phyloP scores from a whole-genome alignment of 768 basidiomycete genomes.

The Rhodotorula kratochvilovae region DNA sequence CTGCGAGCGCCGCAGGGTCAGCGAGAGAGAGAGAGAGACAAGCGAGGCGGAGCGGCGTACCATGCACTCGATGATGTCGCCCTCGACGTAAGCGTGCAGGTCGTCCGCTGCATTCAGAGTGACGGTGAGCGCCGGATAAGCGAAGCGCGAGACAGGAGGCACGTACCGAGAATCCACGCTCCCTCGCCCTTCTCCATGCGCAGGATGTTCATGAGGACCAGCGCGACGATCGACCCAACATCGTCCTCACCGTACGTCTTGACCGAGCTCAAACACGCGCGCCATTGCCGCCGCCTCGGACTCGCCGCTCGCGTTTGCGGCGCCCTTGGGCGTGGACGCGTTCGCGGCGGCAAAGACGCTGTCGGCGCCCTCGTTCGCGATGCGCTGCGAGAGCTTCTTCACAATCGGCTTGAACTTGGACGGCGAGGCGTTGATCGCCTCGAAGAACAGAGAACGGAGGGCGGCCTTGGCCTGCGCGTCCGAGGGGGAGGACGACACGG shows the following conservation, averaged over 20 bases:
- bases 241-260: conserved; percentile 36
- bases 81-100: conserved; percentile 40
- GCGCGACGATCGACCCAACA: conserved; percentile 25
- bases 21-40: background rate
- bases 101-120: conserved; percentile 21
- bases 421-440: conserved; percentile 21
- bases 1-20: background rate
- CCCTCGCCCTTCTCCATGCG: conserved; percentile 37
- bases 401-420: conserved; percentile 21
- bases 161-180: conserved; percentile 34
- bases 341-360: conserved; percentile 31
- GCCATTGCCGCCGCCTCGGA: conserved; percentile 30
- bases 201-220: conserved; percentile 38
- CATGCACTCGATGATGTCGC: conserved; percentile 42
- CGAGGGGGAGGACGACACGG: conserved; percentile 6
- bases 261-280: conserved; percentile 25
- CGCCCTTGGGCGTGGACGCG: conserved; percentile 4
- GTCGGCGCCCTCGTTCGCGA: conserved; percentile 25
- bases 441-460: conserved; percentile 32
- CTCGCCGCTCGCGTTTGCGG: conserved; percentile 23
- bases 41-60: conserved; percentile 15
- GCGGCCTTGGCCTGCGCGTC: conserved; percentile 11
- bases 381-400: background rate
- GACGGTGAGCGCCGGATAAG: too few species aligned
- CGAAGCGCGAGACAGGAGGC: too few species aligned